Evolutionary conservation across 2,329 filamentous ascomycete genomes (phyloP).

Genomic region (Colletotrichum orchidophilum): DNA sequence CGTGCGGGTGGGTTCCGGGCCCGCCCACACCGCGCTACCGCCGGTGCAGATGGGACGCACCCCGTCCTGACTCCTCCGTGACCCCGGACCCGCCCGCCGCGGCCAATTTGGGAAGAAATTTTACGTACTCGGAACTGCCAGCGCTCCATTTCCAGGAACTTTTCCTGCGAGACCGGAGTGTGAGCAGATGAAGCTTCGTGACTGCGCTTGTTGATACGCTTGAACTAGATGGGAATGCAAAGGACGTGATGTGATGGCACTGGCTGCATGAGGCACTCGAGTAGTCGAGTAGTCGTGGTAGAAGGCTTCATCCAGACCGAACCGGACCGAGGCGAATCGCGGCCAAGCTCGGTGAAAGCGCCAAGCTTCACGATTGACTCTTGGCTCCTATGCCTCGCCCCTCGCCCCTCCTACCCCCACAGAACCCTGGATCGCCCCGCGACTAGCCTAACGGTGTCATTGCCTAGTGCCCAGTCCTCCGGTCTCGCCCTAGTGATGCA

Average conservation of each 20-base stretch:
- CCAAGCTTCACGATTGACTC: background rate
- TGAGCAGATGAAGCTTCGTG: background rate
- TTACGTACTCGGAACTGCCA: conserved; percentile 26
- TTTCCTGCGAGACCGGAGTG: conserved; percentile 20
- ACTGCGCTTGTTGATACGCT: background rate
- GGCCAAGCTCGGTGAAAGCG: background rate
- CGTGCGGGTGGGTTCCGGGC: background rate
- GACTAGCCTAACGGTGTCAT: conserved; percentile 27
- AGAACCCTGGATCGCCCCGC: conserved; percentile 9
- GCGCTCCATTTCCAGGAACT: background rate
- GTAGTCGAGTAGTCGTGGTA: no score
- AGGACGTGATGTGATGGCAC: no score
- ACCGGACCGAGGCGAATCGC: background rate
- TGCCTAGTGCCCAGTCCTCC: conserved; percentile 3
- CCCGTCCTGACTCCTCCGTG: background rate
- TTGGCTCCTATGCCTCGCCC: background rate
- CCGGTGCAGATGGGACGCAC: background rate
- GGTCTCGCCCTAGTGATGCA: conserved; percentile 14
- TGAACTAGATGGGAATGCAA: no score
- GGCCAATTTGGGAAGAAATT: conserved; percentile 5
- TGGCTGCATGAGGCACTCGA: background rate
- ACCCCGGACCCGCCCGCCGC: conserved; percentile 21
- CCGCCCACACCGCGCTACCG: conserved; percentile 1
- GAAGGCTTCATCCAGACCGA: background rate
- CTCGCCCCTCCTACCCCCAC: conserved; percentile 13